Base-by-base conservation (phyloP, 805 yeast genomes). In the Starmera amethionina region DNA sequence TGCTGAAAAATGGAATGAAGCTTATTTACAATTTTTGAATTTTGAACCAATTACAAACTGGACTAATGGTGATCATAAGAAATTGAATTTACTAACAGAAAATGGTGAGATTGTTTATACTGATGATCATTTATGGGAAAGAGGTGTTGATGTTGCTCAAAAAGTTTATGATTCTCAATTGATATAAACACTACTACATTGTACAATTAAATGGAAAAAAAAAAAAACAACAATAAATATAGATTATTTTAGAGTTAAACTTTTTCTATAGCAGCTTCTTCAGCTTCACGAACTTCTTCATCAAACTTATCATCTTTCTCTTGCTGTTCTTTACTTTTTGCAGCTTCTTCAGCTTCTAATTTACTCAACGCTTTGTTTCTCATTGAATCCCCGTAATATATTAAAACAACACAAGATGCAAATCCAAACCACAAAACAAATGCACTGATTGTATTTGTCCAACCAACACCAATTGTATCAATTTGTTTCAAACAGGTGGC, bases 361-460 rank as follows among this genome's bases (percentile, higher is more conserved):
- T 32, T 32, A 9, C 11, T 32, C 15, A 40, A 22, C 7, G 38
- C 36, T 14, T 16, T 27, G 19, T 35, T 13, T 16, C 30, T 35
- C 18, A 35, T 13, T 9, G 37, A 6, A 35, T 18, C 22, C 5
- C 32, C 32, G 9, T 28, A 35, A 15, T 29, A 27, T 7, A 28
- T 35, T 14, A 35, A 11, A 8, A 35, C 37, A n/a, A 35, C 15
- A 9, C 37, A 35, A 3, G 37, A 25, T 27, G 19, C 49, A 32
- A 58, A 58, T 1, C 73, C 77, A 11, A 55, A 5, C 63, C 66
- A 57, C 22, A 72, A 47, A 8, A 68, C 60, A 32, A 61, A 46
- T 1, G 75, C 77, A 22, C 72, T 62, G 14, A 74, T 65, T 0
- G 79, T 73, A 43, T 69, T 64, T 3, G 74, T 60, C 78, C 79